phyloP scores from a whole-genome alignment of 257 asterid species.

The Mentha longifolia region DNA sequence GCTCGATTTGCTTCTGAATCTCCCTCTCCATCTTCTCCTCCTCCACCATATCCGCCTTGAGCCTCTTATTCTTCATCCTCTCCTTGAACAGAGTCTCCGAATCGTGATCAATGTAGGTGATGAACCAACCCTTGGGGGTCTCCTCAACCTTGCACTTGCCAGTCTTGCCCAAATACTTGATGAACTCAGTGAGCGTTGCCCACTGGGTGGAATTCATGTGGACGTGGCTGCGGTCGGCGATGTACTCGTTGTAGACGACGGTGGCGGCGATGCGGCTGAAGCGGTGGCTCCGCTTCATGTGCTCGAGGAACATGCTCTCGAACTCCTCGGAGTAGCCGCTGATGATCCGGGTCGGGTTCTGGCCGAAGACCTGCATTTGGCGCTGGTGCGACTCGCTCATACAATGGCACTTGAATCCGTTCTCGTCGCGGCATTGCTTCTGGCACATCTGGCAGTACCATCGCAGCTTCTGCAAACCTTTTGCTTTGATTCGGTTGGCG shows the following conservation, averaged over 20 bases:
- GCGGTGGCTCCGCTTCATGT: conserved; percentile 88
- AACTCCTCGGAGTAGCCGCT: conserved; percentile 86
- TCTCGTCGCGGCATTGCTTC: conserved; percentile 93
- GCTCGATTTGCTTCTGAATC: conserved; percentile 84
- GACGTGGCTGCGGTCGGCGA: conserved; percentile 75
- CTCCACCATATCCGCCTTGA: conserved; percentile 76
- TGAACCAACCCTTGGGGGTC: conserved; percentile 94
- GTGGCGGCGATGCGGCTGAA: conserved; percentile 93
- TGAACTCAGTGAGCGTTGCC: conserved; percentile 91
- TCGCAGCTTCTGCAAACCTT: conserved; percentile 86
- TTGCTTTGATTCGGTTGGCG: conserved; percentile 83
- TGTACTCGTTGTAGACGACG: conserved; percentile 94
- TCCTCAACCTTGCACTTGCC: conserved; percentile 95
- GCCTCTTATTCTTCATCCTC: conserved; percentile 84
- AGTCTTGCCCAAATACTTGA: conserved; percentile 74
- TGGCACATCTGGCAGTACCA: conserved; percentile 99
- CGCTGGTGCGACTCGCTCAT: conserved; percentile 97
- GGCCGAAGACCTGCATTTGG: conserved; percentile 93
- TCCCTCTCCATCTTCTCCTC: conserved; percentile 93
- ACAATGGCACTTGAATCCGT: conserved; percentile 96
- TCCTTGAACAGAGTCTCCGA: conserved; percentile 92
- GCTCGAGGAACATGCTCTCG: conserved; percentile 69
- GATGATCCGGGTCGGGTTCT: conserved; percentile 71
- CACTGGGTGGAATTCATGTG: conserved; percentile 93
- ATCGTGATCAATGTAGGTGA: conserved; percentile 86